Evolutionary conservation across 176 grass and related monocot genomes (phyloP).

Genomic region (Eleusine coracana): DNA sequence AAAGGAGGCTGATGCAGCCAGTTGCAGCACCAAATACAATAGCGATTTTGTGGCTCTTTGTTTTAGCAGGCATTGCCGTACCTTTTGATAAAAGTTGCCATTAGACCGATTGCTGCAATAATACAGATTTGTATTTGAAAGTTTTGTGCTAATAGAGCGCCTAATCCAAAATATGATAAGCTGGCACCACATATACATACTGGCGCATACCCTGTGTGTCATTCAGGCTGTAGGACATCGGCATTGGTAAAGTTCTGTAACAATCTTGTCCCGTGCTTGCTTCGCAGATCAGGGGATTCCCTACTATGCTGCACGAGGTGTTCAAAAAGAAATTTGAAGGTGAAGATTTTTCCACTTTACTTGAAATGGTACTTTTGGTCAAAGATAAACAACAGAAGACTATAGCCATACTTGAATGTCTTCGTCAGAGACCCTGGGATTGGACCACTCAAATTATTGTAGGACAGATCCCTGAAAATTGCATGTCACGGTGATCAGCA

Average conservation of each 20-base stretch:
- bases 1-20: conserved; percentile 57
- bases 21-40: conserved; percentile 66
- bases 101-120: conserved; percentile 26
- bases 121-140: not conserved
- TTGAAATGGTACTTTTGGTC: conserved; percentile 14
- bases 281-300: conserved; percentile 86
- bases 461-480: conserved; percentile 81
- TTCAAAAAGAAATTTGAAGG: not conserved
- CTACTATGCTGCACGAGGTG: conserved; percentile 68
- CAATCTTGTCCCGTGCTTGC: conserved; percentile 63
- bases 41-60: conserved; percentile 55
- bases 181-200: not conserved
- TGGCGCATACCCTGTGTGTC: conserved; percentile 68
- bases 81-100: conserved; percentile 44
- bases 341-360: not conserved
- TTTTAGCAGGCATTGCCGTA: conserved; percentile 35
- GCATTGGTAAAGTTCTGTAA: conserved; percentile 71
- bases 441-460: conserved; percentile 80
- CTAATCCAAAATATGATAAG: not conserved
- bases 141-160: not conserved
- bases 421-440: conserved; percentile 59
- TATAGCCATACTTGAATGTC: conserved; percentile 77
- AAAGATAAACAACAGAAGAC: conserved; percentile 27
- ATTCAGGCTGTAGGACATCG: conserved; percentile 69
- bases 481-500: conserved; percentile 33